A percentile compares a stretch with the other conserved stretches of the same genome.
These are phyloP conservation scores for Rhynchospora tenuis DNA, from an alignment of 176 grass and related monocot genomes.

Conservation along the genomic window DNA sequence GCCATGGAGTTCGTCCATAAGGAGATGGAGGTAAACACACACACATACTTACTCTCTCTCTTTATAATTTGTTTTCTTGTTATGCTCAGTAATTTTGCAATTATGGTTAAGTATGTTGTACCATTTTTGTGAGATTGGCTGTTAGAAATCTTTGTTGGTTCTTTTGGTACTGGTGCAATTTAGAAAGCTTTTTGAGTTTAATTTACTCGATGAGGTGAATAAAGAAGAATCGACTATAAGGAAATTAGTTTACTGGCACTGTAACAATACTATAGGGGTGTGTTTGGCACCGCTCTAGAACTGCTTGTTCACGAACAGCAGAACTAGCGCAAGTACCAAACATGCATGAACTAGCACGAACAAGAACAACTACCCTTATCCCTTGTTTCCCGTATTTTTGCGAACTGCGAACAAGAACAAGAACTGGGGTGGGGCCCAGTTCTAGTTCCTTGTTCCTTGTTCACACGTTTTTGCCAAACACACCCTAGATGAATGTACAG, in stretches of 20 bases:
- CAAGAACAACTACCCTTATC: no score
- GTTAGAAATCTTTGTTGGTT: background rate
- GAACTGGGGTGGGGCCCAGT: no score
- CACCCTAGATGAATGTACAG: background rate
- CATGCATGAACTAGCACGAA: no score
- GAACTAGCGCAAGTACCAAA: no score
- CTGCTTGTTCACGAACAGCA: no score
- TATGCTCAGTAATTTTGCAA: background rate
- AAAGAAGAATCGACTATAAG: background rate
- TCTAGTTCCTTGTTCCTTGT: no score
- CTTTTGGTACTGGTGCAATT: background rate
- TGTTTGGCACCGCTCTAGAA: no score
- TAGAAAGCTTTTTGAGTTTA: background rate
- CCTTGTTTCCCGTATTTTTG: no score
- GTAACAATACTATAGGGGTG: background rate
- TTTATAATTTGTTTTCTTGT: background rate
- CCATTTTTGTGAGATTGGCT: slow-evolving; percentile 3
- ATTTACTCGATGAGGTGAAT: background rate
- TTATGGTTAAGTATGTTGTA: background rate
- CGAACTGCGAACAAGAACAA: no score
- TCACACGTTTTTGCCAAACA: no score
- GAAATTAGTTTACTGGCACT: background rate
- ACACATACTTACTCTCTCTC: background rate
- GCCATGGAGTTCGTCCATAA: slow-evolving; percentile 70
- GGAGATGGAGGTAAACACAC: slow-evolving; percentile 70